phyloP scores from a whole-genome alignment of 2,329 filamentous ascomycete species.

The Aspergillus vadensis region DNA sequence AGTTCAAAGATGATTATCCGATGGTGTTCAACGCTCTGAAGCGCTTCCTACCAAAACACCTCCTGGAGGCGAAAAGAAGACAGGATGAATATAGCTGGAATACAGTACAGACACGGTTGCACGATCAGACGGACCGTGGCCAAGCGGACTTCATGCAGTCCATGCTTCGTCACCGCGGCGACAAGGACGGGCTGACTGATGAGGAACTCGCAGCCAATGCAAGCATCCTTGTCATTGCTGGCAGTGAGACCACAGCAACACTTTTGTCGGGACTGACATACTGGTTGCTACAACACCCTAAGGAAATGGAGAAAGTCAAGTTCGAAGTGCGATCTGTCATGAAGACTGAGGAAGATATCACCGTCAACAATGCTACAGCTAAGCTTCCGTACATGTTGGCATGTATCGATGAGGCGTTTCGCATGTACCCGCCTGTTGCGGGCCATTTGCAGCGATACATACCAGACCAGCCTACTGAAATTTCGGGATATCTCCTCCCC shows the following conservation, averaged over 20 bases:
- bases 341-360: slow-evolving; percentile 31
- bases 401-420: slow-evolving; percentile 44
- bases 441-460: slow-evolving; percentile 18
- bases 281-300: slow-evolving; percentile 41
- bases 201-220: slow-evolving; percentile 41
- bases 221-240: slow-evolving; percentile 41
- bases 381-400: slow-evolving; percentile 44
- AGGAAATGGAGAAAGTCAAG: slow-evolving; percentile 31
- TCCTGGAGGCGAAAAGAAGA: background rate
- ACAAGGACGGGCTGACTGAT: slow-evolving; percentile 18
- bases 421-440: slow-evolving; percentile 41
- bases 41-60: background rate
- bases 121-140: background rate
- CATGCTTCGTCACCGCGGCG: slow-evolving; percentile 18
- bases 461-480: background rate
- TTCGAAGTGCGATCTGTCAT: slow-evolving; percentile 43
- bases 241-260: slow-evolving; percentile 49
- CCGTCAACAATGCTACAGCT: slow-evolving; percentile 23
- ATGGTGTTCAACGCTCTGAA: background rate
- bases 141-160: slow-evolving; percentile 20
- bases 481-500: slow-evolving; percentile 12
- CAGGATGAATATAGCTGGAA: slow-evolving; percentile 4
- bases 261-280: slow-evolving; percentile 46
- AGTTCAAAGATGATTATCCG: slow-evolving; percentile 5
- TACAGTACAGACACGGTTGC: slow-evolving; percentile 9